These are phyloP conservation scores for Rubroboletus pulcherrimus DNA, from an alignment of 768 basidiomycete genomes.

Conservation along the genomic window DNA sequence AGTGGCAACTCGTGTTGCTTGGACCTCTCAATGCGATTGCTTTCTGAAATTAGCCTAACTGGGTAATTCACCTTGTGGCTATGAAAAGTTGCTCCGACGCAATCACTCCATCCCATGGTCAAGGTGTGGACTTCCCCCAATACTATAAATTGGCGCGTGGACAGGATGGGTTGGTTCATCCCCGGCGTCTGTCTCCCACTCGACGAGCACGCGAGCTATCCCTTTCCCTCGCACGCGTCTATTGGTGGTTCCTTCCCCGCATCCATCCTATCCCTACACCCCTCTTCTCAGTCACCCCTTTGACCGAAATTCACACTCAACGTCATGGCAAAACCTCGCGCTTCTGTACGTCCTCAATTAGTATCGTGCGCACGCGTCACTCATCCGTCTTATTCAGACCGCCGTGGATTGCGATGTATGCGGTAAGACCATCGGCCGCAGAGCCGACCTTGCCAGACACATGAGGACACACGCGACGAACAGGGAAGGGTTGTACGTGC, in stretches of 20 bases:
- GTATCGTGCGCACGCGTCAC: neutral
- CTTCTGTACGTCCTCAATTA: conserved; percentile 5
- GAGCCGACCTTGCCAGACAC: conserved; percentile 28
- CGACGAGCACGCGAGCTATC: neutral
- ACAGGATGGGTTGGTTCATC: conserved; percentile 1
- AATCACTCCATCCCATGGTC: conserved; percentile 22
- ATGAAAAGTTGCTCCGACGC: conserved; percentile 18
- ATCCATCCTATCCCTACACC: neutral
- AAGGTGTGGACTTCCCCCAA: conserved; percentile 6
- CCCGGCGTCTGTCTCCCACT: neutral
- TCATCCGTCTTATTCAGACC: conserved; percentile 3
- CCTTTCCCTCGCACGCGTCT: neutral
- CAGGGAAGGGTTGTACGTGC: conserved; percentile 24
- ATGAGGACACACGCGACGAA: conserved; percentile 21
- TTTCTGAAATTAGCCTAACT: conserved; percentile 14
- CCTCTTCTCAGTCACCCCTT: neutral
- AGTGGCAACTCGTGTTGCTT: conserved; percentile 17
- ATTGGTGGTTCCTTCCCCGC: neutral
- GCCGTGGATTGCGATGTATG: conserved; percentile 16
- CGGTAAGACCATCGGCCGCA: conserved; percentile 15
- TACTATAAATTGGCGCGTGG: conserved; percentile 19
- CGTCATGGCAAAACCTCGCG: neutral
- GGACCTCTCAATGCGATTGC: conserved; percentile 20
- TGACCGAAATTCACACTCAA: neutral
- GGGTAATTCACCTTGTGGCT: conserved; percentile 20